A percentile compares a stretch with the other conserved stretches of the same genome.
Evolutionary conservation across 1,284 basidiomycete species (phyloP).

Genomic region (Boletellus dicymbophilus): DNA sequence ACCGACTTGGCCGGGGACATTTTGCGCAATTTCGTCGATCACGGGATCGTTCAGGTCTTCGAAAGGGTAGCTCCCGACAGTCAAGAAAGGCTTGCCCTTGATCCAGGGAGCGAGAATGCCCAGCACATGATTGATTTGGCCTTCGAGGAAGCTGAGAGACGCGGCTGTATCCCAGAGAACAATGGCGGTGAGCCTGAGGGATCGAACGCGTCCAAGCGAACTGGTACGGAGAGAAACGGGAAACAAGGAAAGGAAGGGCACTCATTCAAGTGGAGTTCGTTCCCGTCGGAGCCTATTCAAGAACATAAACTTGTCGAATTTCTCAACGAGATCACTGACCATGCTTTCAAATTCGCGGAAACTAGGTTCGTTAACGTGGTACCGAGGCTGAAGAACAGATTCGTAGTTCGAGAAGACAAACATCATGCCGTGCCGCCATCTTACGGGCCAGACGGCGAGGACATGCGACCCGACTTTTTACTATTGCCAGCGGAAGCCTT

Average conservation of each 20-base stretch:
- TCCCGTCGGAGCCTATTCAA: slow-evolving; percentile 4
- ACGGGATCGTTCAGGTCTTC: neutral
- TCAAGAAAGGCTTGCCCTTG: too few relatives aligned
- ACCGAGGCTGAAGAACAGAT: slow-evolving; percentile 5
- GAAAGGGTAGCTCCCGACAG: too few relatives aligned
- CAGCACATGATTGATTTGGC: neutral
- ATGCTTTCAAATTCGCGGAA: slow-evolving; percentile 1
- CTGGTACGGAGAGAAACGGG: too few relatives aligned
- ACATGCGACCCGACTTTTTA: slow-evolving; percentile 19
- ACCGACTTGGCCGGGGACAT: too few relatives aligned
- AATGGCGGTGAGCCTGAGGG: neutral
- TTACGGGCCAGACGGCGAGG: slow-evolving; percentile 9
- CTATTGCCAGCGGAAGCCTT: slow-evolving; percentile 17
- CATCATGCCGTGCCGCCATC: slow-evolving; percentile 8
- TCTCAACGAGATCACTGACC: slow-evolving; percentile 10
- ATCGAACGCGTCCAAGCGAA: neutral
- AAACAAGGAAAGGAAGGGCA: neutral
- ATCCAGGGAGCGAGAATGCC: neutral
- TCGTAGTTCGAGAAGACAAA: slow-evolving; percentile 7
- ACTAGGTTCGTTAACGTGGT: neutral
- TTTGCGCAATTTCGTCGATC: neutral
- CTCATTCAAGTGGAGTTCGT: slow-evolving; percentile 9
- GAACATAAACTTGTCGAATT: slow-evolving; percentile 13
- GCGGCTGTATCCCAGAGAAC: neutral
- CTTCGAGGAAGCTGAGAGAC: neutral